Evolutionary conservation across 352 stramenopile genomes (phyloP).

Genomic region (Globisporangium nagaii): DNA sequence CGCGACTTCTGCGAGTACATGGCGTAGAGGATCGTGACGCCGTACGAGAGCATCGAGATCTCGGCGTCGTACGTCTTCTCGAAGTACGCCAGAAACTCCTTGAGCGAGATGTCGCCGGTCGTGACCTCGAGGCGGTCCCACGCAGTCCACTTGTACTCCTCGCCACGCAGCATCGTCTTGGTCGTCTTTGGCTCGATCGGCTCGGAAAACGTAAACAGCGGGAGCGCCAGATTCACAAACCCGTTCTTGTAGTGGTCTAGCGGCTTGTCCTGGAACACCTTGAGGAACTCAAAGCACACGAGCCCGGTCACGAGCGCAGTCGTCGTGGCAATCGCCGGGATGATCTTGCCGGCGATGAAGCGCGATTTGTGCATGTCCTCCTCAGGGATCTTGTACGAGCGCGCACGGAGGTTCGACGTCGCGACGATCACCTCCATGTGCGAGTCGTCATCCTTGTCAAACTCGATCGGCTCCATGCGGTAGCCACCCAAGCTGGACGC

Average conservation of each 20-base stretch:
- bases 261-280: conserved; percentile 87
- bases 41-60: conserved; percentile 98
- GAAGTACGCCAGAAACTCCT: conserved; percentile 95
- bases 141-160: conserved; percentile 96
- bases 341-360: conserved; percentile 99
- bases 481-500: conserved; percentile 81
- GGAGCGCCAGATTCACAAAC: conserved; percentile 98
- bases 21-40: conserved; percentile 88
- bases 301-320: conserved; percentile 98
- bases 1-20: conserved; percentile 87
- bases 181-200: conserved; percentile 92
- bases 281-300: conserved; percentile 98
- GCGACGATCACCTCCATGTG: conserved; percentile 98
- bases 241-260: conserved; percentile 98
- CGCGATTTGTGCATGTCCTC: conserved; percentile 97
- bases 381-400: conserved; percentile 98
- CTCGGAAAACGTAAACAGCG: conserved; percentile 97
- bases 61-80: conserved; percentile 96
- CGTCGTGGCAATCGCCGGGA: conserved; percentile 99
- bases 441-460: conserved; percentile 98
- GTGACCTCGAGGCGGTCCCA: conserved; percentile 97
- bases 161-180: conserved; percentile 90
- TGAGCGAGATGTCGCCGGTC: conserved; percentile 94
- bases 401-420: conserved; percentile 95
- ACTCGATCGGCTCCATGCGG: conserved; percentile 93